Evolutionary conservation across 139 green algal species (phyloP).

Genomic region (Picochlorum sp.): DNA sequence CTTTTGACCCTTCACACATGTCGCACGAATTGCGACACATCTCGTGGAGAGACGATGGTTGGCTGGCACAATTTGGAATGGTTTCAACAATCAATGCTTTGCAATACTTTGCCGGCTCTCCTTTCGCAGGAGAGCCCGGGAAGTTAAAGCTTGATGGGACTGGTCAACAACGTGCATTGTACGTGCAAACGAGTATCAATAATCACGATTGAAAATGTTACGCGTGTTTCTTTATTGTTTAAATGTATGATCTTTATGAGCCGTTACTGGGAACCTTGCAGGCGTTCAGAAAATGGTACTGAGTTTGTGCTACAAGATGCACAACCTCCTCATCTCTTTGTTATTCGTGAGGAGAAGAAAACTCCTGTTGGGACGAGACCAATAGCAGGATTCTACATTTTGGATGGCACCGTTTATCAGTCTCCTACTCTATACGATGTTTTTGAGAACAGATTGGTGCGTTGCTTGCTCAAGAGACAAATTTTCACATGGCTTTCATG

Average conservation of each 20-base stretch:
- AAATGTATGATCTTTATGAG: neutral
- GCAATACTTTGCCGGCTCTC: conserved; percentile 69
- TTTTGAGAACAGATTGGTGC: conserved; percentile 40
- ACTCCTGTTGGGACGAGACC: neutral
- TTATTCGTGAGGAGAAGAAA: conserved; percentile 65
- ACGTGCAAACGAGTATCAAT: too few species aligned
- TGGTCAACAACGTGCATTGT: too few species aligned
- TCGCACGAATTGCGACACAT: neutral
- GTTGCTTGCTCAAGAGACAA: neutral
- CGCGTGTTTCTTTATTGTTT: neutral
- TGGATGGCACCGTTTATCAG: conserved; percentile 70
- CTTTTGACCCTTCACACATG: too few species aligned
- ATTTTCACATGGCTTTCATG: too few species aligned
- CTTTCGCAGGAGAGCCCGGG: conserved; percentile 31
- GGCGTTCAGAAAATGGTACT: conserved; percentile 21
- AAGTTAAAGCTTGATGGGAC: too few species aligned
- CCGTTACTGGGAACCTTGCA: neutral
- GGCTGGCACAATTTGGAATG: conserved; percentile 33
- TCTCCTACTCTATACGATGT: conserved; percentile 59
- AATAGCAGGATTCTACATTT: conserved; percentile 61
- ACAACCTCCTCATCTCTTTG: conserved; percentile 70
- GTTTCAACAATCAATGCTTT: conserved; percentile 37
- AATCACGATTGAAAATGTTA: too few species aligned
- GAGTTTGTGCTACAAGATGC: conserved; percentile 56
- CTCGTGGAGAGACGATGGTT: conserved; percentile 36